Evolutionary conservation across 2,329 filamentous ascomycete genomes (phyloP), one percentile per base, ranked within the genome.

Genomic region (Akanthomyces muscarius): DNA sequence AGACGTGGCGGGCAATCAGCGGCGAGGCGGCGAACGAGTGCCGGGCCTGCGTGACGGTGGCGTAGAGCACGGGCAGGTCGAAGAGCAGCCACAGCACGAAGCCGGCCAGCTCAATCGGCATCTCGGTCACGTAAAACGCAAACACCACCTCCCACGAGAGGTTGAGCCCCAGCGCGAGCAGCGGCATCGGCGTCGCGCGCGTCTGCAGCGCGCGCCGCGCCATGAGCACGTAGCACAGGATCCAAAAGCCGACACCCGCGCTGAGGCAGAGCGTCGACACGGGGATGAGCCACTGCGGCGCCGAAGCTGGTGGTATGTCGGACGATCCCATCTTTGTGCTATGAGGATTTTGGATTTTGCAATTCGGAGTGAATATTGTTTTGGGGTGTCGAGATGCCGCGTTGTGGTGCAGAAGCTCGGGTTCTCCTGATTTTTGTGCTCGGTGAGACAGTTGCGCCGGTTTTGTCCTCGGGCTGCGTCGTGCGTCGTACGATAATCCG

Each of bases 71-170:
- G 3, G 75, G 75, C 14, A 79, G 64, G 69, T 84, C 81, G 18
- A 84, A 74, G 3, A 81, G 48, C 38, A 84, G 73, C 81, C 82
- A 84, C 56, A 78, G 65, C 0, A 65, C 66, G 68, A 83, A 83
- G 33, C 79, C 78, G 18, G 72, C 65, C 14, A 72, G 71, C 67
- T 84, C 81, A 11, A 81, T 67, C 1, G 70, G 67, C 5, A 72
- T 70, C 64, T 82, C 80, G 63, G 76, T 73, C 18, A 83, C 78
- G 65, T 74, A 80, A 28, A 81, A 70, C 2, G 75, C 75, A 70
- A 80, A 82, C 61, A 84, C 72, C 3, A 81, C 69, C 68, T 84
- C 81, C 81, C 82, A 84, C 1, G 77, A 77, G 41, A 83, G 75
- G 64, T 85, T 84, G 68, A 80, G 68, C 16, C 77, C 76, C 11